Conservation (phyloP, 345 rosid species). For the Erucastrum elatum region DNA sequence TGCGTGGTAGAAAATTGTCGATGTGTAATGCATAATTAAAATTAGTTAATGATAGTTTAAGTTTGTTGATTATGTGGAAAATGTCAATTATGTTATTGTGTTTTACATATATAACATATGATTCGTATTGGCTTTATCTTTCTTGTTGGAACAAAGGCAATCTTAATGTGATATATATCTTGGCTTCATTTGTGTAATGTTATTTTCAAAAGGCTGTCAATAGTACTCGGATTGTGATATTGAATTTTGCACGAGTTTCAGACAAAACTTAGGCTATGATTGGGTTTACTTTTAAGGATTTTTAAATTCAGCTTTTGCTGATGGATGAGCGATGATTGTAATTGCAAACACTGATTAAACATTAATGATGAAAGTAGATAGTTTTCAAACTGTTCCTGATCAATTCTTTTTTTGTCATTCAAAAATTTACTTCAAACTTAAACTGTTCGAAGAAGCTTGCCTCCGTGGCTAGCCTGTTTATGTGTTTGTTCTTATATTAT, state of each 20-base stretch:
- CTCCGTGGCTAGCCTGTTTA: no score
- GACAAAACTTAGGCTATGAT: neutral
- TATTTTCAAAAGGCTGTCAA: neutral
- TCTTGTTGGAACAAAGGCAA: neutral
- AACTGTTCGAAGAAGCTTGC: no score
- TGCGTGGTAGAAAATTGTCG: neutral
- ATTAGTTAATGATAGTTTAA: constrained; percentile 26
- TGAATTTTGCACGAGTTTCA: neutral
- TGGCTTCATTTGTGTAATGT: neutral
- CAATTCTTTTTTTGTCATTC: neutral
- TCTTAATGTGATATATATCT: neutral
- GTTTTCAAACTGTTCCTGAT: neutral
- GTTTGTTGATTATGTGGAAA: constrained; percentile 16
- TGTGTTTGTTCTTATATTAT: neutral
- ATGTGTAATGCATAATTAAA: constrained; percentile 13
- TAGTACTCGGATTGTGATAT: neutral
- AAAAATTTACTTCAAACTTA: no score
- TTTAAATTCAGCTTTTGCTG: neutral
- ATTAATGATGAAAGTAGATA: neutral
- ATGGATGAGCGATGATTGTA: neutral
- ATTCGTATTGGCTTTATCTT: neutral
- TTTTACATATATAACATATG: neutral
- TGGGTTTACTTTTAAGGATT: neutral
- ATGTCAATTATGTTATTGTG: neutral
- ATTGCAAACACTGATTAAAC: neutral